Evolutionary conservation across 2,329 filamentous ascomycete species (phyloP), one percentile per base, ranked within the genome.

Genomic region (Leptographium wingfieldii): DNA sequence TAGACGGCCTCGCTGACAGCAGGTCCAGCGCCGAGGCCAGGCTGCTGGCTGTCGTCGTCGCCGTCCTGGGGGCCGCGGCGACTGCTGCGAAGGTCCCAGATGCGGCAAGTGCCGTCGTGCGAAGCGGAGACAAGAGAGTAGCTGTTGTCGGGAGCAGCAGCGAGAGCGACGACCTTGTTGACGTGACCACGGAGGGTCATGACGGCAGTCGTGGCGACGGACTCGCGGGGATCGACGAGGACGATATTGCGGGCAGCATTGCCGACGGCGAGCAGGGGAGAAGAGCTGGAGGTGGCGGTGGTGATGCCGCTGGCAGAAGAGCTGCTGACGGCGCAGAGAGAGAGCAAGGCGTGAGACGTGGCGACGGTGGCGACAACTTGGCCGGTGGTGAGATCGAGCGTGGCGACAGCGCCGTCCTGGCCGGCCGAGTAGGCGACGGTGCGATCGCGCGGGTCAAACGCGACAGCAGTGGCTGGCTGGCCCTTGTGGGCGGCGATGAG

Each of bases 351-450:
- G 72, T 96, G 88, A 60, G 89, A 84, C 0, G 91, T 94, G 1
- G 88, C 88, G 60, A 94, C 80, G 4, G 89, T 90, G 69, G 90
- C 89, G 51, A 97, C 90, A 61, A 89, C 82, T 33, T 79, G 77
- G 59, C 83, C 79, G 1, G 92, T 96, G 0, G 91, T 86, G 55
- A 99, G 80, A 75, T 99, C 94, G 75, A 95, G 88, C 0, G 94
- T 97, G 64, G 87, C 86, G 66, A 97, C 77, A 1, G 88, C 88
- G 77, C 96, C 92, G 75, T 99, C 95, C 75, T 89, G 88, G 22
- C 91, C 95, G 27, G 86, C 84, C 1, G 90, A 92, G 77, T 99
- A 97, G 55, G 88, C 92, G 49, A 96, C 90, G 16, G 90, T 96
- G 12, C 85, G 74, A 73, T 97, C 92, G 59, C 83, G 80, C 5